Conservation (phyloP, 2,329 filamentous ascomycete species). For the Leptographium procerum region DNA sequence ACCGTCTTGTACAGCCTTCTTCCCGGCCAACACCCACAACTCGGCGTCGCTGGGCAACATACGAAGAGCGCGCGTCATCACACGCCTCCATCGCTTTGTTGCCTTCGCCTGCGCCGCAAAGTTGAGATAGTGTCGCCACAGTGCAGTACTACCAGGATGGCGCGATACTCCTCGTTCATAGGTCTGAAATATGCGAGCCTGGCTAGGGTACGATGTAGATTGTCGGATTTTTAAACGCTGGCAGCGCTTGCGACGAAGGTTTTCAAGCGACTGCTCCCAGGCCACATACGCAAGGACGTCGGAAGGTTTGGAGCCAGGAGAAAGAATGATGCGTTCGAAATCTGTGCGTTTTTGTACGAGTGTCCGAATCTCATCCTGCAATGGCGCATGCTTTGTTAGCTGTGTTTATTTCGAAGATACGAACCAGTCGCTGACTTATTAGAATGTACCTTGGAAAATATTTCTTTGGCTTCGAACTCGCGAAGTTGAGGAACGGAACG, state of each 20-base stretch:
- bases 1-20: conserved; percentile 63
- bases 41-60: conserved; percentile 75
- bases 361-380: conserved; percentile 74
- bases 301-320: conserved; percentile 60
- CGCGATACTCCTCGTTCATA: conserved; percentile 77
- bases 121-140: conserved; percentile 87
- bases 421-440: not conserved
- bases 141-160: conserved; percentile 65
- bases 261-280: conserved; percentile 60
- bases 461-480: conserved; percentile 82
- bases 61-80: conserved; percentile 59
- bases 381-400: conserved; percentile 1
- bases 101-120: conserved; percentile 62
- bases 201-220: conserved; percentile 57
- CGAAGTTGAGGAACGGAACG: conserved; percentile 84
- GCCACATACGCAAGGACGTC: conserved; percentile 79
- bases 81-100: conserved; percentile 52
- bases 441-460: conserved; percentile 61
- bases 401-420: no score
- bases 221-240: conserved; percentile 66
- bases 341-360: conserved; percentile 86
- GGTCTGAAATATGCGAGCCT: conserved; percentile 77
- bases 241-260: conserved; percentile 71
- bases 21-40: conserved; percentile 79
- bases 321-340: conserved; percentile 83